phyloP scores from a whole-genome alignment of 345 rosid species.

The Eucalyptus erythrocorys region DNA sequence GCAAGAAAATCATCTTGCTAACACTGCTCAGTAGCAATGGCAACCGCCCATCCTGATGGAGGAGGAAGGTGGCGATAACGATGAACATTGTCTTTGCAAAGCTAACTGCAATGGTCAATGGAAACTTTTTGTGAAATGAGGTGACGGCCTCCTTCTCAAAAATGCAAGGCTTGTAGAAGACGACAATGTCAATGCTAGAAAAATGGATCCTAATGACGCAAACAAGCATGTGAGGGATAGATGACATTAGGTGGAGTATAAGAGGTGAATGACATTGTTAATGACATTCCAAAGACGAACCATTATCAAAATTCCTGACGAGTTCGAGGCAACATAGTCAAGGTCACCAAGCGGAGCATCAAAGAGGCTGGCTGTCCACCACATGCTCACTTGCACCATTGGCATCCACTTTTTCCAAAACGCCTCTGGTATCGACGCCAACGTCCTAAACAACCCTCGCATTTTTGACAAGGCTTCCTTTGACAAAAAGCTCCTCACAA shows the following conservation, averaged over 20 bases:
- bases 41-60: rapidly evolving
- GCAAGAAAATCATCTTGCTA: not conserved
- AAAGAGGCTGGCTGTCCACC: not conserved
- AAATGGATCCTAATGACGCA: not conserved
- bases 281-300: not conserved
- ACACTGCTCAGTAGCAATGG: not conserved
- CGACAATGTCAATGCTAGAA: not conserved
- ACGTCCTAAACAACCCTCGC: conserved; percentile 59
- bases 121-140: not conserved
- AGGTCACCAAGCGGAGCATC: not conserved
- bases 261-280: no score
- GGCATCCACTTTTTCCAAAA: conserved; percentile 70
- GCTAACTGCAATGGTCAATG: not conserved
- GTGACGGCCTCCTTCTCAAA: not conserved
- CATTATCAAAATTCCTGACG: not conserved
- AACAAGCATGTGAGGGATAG: not conserved
- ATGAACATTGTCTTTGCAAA: not conserved
- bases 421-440: conserved; percentile 59
- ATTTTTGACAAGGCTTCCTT: conserved; percentile 47
- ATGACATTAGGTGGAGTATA: not conserved
- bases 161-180: not conserved
- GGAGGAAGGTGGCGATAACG: not conserved
- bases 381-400: conserved; percentile 38
- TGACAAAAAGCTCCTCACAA: conserved; percentile 24
- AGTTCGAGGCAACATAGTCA: not conserved